Percentiles rank a stretch among this genome's conserved stretches.
phyloP scores from a whole-genome alignment of 2,329 filamentous ascomycete genomes.

The Venturia nashicola region DNA sequence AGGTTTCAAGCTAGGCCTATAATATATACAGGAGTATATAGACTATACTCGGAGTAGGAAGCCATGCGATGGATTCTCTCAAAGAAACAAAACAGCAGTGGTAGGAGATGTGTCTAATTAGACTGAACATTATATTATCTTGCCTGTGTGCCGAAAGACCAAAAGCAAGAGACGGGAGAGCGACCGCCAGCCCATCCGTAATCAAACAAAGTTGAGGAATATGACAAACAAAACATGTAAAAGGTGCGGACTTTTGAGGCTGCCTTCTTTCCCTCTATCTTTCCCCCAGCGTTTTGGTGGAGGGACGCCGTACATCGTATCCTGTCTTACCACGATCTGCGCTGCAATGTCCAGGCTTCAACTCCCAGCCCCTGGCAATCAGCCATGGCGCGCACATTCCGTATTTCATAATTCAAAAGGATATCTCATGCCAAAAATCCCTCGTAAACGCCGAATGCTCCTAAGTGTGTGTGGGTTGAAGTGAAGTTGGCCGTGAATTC shows the following conservation, averaged over 20 bases:
- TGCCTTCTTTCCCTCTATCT: background rate
- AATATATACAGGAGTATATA: background rate
- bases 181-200: background rate
- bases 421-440: background rate
- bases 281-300: background rate
- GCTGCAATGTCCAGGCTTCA: background rate
- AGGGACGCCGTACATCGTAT: background rate
- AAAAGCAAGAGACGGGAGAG: background rate
- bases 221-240: slow-evolving; percentile 3
- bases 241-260: background rate
- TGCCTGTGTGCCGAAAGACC: background rate
- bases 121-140: slow-evolving; percentile 5
- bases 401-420: background rate
- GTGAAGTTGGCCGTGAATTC: slow-evolving; percentile 16
- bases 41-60: background rate
- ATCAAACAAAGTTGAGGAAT: slow-evolving; percentile 1
- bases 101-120: slow-evolving; percentile 1
- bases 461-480: background rate
- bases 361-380: background rate
- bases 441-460: slow-evolving; percentile 2
- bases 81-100: background rate
- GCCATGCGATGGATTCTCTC: background rate
- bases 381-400: background rate
- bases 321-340: background rate
- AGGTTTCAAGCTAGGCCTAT: background rate